Evolutionary conservation across 2,329 filamentous ascomycete species (phyloP).

Genomic region (Xylaria digitata): DNA sequence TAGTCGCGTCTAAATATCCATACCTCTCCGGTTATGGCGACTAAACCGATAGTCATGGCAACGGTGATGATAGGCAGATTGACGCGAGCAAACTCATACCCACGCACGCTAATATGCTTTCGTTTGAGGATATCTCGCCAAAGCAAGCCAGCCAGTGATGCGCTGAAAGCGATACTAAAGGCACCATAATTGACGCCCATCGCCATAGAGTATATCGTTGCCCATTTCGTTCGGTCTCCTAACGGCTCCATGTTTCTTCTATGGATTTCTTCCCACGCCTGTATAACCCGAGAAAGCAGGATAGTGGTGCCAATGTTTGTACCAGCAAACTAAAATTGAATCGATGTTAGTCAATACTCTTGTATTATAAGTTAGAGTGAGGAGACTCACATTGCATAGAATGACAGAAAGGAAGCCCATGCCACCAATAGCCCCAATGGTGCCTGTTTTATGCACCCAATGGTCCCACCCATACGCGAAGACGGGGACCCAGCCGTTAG

Average conservation of each 20-base stretch:
- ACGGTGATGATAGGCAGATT: conserved; percentile 79
- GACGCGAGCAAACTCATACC: conserved; percentile 73
- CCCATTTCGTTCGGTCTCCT: conserved; percentile 76
- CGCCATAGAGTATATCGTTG: conserved; percentile 79
- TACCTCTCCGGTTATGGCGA: conserved; percentile 65
- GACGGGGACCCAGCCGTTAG: conserved; percentile 78
- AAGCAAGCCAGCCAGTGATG: conserved; percentile 75
- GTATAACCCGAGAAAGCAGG: conserved; percentile 75
- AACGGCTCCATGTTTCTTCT: conserved; percentile 59
- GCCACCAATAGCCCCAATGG: conserved; percentile 74
- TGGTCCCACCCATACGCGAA: conserved; percentile 80
- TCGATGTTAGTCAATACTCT: neutral
- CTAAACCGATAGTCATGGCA: conserved; percentile 68
- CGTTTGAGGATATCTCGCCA: conserved; percentile 77
- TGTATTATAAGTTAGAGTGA: neutral
- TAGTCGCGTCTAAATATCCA: conserved; percentile 58
- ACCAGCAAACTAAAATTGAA: conserved; percentile 71
- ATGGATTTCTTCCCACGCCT: conserved; percentile 74
- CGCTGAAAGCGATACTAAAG: conserved; percentile 78
- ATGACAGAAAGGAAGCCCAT: conserved; percentile 80
- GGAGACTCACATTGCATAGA: conserved; percentile 73
- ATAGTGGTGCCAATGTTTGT: conserved; percentile 83
- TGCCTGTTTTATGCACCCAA: conserved; percentile 77
- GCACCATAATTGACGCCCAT: conserved; percentile 80
- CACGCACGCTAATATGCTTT: conserved; percentile 74